Conservation (phyloP, 352 stramenopile genomes). For the Pythium utonaiense region DNA sequence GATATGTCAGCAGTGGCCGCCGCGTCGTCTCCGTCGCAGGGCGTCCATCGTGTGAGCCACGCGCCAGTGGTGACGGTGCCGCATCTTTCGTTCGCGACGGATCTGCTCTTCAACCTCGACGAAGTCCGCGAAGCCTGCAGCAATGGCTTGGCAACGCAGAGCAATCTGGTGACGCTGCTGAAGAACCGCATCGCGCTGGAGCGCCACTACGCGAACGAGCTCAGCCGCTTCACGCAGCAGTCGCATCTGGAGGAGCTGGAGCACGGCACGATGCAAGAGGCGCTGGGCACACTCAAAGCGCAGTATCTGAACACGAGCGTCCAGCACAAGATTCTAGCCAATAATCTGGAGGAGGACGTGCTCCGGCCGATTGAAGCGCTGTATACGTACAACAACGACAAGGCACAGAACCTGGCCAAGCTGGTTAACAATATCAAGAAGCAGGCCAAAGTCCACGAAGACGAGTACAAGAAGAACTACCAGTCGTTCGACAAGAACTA, state of each 20-base stretch:
- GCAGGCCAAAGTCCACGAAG: constrained; percentile 66
- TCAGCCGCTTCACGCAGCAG: constrained; percentile 56
- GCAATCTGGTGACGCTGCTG: constrained; percentile 58
- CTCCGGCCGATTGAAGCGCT: constrained; percentile 63
- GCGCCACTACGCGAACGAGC: constrained; percentile 63
- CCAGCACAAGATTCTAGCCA: constrained; percentile 66
- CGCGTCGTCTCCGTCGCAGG: not conserved
- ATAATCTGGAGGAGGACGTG: constrained; percentile 77
- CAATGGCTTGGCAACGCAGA: constrained; percentile 46
- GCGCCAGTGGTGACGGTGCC: constrained; percentile 22
- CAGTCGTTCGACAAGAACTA: constrained; percentile 70
- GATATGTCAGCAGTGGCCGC: not conserved
- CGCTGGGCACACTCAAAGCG: constrained; percentile 51
- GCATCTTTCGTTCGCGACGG: constrained; percentile 62
- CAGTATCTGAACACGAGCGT: constrained; percentile 85
- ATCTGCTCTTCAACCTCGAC: constrained; percentile 78
- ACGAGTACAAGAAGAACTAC: constrained; percentile 74
- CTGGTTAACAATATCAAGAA: constrained; percentile 71
- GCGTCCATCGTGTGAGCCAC: constrained; percentile 1
- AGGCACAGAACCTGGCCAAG: constrained; percentile 49
- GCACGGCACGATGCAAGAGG: constrained; percentile 47
- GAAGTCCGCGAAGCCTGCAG: constrained; percentile 49
- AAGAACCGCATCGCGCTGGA: constrained; percentile 71
- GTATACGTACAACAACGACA: constrained; percentile 50
- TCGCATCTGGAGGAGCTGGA: constrained; percentile 59